Base-by-base conservation (phyloP, 2,329 filamentous ascomycete species). In the Rutstroemia sp. region DNA sequence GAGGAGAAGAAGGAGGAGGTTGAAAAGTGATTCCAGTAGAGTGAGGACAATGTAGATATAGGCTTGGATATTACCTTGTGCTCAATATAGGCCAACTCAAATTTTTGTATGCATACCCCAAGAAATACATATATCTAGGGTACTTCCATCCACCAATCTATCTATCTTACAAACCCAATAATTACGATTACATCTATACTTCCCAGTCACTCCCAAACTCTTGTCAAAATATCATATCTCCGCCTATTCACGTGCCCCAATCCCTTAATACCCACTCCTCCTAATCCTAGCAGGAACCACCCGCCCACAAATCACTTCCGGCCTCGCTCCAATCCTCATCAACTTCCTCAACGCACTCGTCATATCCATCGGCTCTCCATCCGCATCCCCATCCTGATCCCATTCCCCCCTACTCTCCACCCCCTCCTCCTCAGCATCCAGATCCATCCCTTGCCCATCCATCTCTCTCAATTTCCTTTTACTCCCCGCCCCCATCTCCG, bases 1-100 rank as follows among this genome's bases (percentile, higher is more conserved):
- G 61, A 62, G 51, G 56, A 59, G n/a, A 38, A 23, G 49, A n/a
- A 40, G 16, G 21, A 7, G 19, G 38, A 17, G 9, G 17, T 34
- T 17, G 23, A 23, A 23, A 50, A 40, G 27, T 30, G 27, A 30
- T 30, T 30, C 9, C 3, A 9, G 27, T 12, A 2, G 27, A 30
- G 8, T 3, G 10, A 30, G 27, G 3, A 8, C 9, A 8, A 30
- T 30, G 10, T 10, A 30, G 27, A 10, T 4, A 30, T 4, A 8
- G 10, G 27, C 3, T 30, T 30, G 4, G 27, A 3, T 30, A 30
- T 30, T 30, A 9, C 2, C 8, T 9, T 30, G 3, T 10, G 27
- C 27, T 30, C 10, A 9, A 12, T 10, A 9, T 30, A 30, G 8
- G 10, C 10, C 8, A 30, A 30, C 10, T 30, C 8, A 9, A 10